Percentiles rank a stretch among this genome's conserved stretches.
Evolutionary conservation across 495 filamentous ascomycete species (phyloP).

Genomic region (Penicillium cataractarum): DNA sequence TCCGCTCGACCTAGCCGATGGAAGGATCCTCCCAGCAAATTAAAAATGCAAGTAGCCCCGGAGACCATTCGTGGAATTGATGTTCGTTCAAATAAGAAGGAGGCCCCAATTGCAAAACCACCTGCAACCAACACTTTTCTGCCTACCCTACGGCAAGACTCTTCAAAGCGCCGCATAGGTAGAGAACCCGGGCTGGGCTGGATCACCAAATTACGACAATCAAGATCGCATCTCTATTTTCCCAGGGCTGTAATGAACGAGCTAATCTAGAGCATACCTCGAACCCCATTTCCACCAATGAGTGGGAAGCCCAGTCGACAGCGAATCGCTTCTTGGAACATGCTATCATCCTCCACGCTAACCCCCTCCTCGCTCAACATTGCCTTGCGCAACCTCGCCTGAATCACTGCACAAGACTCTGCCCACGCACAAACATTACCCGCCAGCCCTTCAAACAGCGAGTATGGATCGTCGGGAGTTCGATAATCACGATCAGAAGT

Average conservation of each 20-base stretch:
- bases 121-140: too few relatives aligned
- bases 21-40: too few relatives aligned
- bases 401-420: slow-evolving; percentile 44
- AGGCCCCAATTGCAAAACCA: too few relatives aligned
- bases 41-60: too few relatives aligned
- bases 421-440: slow-evolving; percentile 54
- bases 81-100: too few relatives aligned
- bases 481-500: slow-evolving; percentile 39
- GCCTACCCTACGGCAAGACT: too few relatives aligned
- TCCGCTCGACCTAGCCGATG: too few relatives aligned
- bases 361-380: slow-evolving; percentile 28
- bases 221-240: background rate
- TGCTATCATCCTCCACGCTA: slow-evolving; percentile 15
- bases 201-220: background rate
- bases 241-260: background rate
- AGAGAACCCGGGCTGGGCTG: too few relatives aligned
- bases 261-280: slow-evolving; percentile 25
- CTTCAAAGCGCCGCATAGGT: too few relatives aligned
- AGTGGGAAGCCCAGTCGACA: slow-evolving; percentile 38
- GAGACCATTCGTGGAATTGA: too few relatives aligned
- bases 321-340: slow-evolving; percentile 23
- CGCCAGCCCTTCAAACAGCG: slow-evolving; percentile 48
- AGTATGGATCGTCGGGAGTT: slow-evolving; percentile 49
- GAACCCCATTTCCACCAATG: slow-evolving; percentile 35
- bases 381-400: slow-evolving; percentile 40